Conservation (phyloP, 2,329 filamentous ascomycete species). For the Biscogniauxia sp. region DNA sequence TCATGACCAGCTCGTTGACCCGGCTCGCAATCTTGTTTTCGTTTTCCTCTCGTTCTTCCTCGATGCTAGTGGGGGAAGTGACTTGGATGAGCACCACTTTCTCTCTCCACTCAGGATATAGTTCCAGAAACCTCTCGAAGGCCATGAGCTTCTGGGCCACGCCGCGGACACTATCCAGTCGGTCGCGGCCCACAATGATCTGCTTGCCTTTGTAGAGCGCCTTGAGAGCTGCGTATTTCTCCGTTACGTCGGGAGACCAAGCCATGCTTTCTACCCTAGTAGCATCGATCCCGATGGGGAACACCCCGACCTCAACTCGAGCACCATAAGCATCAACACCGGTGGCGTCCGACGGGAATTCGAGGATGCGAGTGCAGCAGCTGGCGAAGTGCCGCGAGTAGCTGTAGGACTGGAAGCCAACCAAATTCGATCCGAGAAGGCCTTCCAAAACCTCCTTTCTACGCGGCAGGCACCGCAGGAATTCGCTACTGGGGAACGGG, state of each 20-base stretch:
- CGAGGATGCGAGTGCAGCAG: constrained; percentile 86
- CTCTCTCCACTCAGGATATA: constrained; percentile 87
- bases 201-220: constrained; percentile 85
- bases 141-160: constrained; percentile 95
- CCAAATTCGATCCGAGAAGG: constrained; percentile 84
- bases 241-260: constrained; percentile 67
- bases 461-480: constrained; percentile 81
- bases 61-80: constrained; percentile 79
- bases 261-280: constrained; percentile 72
- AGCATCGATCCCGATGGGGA: constrained; percentile 94
- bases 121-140: constrained; percentile 87
- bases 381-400: constrained; percentile 94
- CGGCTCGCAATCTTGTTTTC: constrained; percentile 82
- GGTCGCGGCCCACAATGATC: constrained; percentile 90
- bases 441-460: constrained; percentile 90
- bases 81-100: constrained; percentile 94
- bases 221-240: constrained; percentile 70
- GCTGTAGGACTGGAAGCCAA: constrained; percentile 93
- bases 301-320: constrained; percentile 87
- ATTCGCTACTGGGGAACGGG: constrained; percentile 95
- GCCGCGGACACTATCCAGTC: constrained; percentile 88
- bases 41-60: constrained; percentile 72
- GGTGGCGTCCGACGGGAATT: constrained; percentile 81
- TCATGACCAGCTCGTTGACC: constrained; percentile 85
- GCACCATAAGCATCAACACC: constrained; percentile 87